Evolutionary conservation across 116 monocot genomes (phyloP).

Genomic region (Phalaenopsis hybrid): DNA sequence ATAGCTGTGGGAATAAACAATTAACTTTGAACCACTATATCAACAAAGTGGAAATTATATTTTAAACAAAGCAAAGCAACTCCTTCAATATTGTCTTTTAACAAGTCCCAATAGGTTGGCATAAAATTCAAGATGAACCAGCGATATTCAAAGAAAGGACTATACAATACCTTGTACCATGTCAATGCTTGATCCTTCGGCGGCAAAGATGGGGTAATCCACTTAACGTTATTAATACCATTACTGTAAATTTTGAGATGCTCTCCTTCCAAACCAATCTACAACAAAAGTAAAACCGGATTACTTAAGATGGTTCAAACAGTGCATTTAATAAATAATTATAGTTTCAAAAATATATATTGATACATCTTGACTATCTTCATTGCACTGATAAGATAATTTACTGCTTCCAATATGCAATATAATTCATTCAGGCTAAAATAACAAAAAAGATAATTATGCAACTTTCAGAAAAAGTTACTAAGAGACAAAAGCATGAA

Average conservation of each 20-base stretch:
- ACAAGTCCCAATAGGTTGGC: not conserved
- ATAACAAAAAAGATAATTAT: not conserved
- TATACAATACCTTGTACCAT: conserved; percentile 87
- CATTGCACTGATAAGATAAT: not conserved
- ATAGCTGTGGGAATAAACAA: not conserved
- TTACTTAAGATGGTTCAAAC: not conserved
- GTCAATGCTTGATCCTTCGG: conserved; percentile 83
- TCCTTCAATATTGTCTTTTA: not conserved
- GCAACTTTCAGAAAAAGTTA: not conserved
- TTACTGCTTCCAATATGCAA: not conserved
- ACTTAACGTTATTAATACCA: conserved; percentile 36
- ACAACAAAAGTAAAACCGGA: conserved; percentile 2
- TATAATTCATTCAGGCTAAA: not conserved
- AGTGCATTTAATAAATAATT: not conserved
- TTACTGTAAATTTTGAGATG: conserved; percentile 43
- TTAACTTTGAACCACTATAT: not conserved
- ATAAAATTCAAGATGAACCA: not conserved
- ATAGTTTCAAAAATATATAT: not conserved
- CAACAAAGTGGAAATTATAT: not conserved
- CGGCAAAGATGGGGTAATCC: conserved; percentile 41
- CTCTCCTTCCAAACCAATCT: conserved; percentile 94
- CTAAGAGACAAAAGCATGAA: not conserved
- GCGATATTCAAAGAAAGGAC: not conserved
- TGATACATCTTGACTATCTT: not conserved
- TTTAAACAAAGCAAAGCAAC: not conserved